Evolutionary conservation across 345 rosid species (phyloP), one percentile per base, ranked within the genome.

Genomic region (Lumnitzera racemosa): DNA sequence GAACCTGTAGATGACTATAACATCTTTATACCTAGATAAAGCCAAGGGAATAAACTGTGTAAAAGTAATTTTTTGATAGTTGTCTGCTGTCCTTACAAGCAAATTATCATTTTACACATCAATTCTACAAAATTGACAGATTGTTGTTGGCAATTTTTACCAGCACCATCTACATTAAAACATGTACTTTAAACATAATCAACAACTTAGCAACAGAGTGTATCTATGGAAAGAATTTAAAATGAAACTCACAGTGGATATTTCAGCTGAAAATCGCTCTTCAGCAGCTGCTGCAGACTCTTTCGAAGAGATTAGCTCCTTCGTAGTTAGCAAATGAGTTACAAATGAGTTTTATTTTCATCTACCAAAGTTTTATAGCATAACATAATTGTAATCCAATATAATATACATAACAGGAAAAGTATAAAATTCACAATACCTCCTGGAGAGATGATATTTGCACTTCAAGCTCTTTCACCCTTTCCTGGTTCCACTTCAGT

Each of bases 281-380:
- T 90, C 97, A 70, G 76, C 83, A 67, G 83, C 76, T 43, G 88
- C 74, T 47, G 90, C 85, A 62, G 84, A 70, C 55, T 86, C 90
- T 70, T 82, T 90, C 46, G 83, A 74, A 15, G 82, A 82, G 76
- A 76, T 74, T 54, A 81, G 75, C 53, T 94, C 99, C 99, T 92
- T 70, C 57, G 52, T 9, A 14, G 14, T 14, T 25, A 70, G 36
- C 73, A 56, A 72, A 79, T 50, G 47, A 65, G 31, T 48, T 62
- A 12, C 27, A 49, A 9, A 62, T 71, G 11, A 72, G 72, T 47
- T 49, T 20, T 20, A 20, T 20, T 20, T 20, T 20, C 20, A 20
- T 20, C 20, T 20, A 20, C 0, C 20, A 20, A 20, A 20, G 20
- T 20, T 20, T 59, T 27, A 16, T 63, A 43, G 47, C 46, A 31